These are phyloP conservation scores for Nicotiana tabacum DNA, from an alignment of 257 asterid genomes.

Conservation along the genomic window DNA sequence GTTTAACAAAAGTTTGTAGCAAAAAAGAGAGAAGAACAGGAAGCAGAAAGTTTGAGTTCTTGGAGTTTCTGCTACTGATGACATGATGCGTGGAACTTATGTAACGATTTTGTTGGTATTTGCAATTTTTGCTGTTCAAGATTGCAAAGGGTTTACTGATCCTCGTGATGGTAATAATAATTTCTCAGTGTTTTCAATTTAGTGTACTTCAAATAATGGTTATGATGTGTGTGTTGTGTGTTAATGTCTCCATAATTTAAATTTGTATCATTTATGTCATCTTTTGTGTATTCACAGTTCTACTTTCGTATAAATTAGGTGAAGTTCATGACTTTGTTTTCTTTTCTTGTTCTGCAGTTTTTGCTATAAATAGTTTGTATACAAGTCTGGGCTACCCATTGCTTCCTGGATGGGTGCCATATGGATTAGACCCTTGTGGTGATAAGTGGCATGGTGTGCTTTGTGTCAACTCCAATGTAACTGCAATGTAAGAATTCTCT, in stretches of 20 bases:
- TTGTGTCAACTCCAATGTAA: constrained; percentile 70
- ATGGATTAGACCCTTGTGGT: constrained; percentile 94
- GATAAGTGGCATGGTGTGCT: constrained; percentile 80
- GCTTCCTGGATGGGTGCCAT: constrained; percentile 68
- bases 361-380: constrained; percentile 69
- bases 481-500: constrained; percentile 54
- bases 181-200: background rate
- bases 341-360: constrained; percentile 39
- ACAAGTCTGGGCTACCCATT: constrained; percentile 57
- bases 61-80: constrained; percentile 22
- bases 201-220: background rate
- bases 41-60: constrained; percentile 14
- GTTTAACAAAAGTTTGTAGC: background rate
- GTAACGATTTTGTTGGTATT: constrained; percentile 33
- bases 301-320: background rate
- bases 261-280: background rate
- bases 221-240: background rate
- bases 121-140: constrained; percentile 32
- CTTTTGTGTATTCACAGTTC: background rate
- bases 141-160: constrained; percentile 57
- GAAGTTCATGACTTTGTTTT: background rate
- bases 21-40: constrained; percentile 1
- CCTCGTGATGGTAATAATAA: constrained; percentile 68
- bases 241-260: background rate
- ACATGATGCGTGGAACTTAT: constrained; percentile 35